A percentile compares a stretch with the other conserved stretches of the same genome.
phyloP scores from a whole-genome alignment of 805 yeast species.

The Metschnikowia arizonensis region DNA sequence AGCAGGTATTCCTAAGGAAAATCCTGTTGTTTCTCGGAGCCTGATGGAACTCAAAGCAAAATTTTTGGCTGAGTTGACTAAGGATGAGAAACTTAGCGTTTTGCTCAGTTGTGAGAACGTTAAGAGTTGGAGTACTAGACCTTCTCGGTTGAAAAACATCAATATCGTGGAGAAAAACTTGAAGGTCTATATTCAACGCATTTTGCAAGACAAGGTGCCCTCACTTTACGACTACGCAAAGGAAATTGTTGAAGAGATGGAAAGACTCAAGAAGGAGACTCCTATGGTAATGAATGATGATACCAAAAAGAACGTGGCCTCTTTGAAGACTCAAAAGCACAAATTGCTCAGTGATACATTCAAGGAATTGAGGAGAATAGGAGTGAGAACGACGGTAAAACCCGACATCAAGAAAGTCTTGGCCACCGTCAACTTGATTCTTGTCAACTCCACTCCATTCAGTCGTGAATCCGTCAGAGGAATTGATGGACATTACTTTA shows the following conservation, averaged over 20 bases:
- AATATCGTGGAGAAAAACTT: conserved; percentile 52
- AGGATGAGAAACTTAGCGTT: conserved; percentile 11
- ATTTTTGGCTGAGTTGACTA: conserved; percentile 7
- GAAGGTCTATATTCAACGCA: conserved; percentile 40
- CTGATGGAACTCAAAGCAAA: conserved; percentile 1
- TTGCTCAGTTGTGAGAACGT: conserved; percentile 29
- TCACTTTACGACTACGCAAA: conserved; percentile 51
- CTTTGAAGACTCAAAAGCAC: conserved; percentile 77
- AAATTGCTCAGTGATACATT: conserved; percentile 73
- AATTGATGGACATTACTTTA: conserved; percentile 53
- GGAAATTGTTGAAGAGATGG: conserved; percentile 54
- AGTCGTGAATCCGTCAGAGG: conserved; percentile 33
- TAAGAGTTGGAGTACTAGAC: conserved; percentile 52
- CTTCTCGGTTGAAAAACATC: conserved; percentile 51
- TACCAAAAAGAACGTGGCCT: conserved; percentile 59
- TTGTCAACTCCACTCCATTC: conserved; percentile 53
- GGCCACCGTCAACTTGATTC: conserved; percentile 56
- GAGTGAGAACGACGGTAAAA: conserved; percentile 63
- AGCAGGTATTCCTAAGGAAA: conserved; percentile 41
- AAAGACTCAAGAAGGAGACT: conserved; percentile 66
- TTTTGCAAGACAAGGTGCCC: conserved; percentile 40
- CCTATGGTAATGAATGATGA: conserved; percentile 70
- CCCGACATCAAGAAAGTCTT: conserved; percentile 63
- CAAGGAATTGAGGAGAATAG: conserved; percentile 70
- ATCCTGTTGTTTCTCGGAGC: conserved; percentile 2